These are phyloP conservation scores for Adansonia rubrostipa DNA, from an alignment of 441 rosid species.

Conservation along the genomic window DNA sequence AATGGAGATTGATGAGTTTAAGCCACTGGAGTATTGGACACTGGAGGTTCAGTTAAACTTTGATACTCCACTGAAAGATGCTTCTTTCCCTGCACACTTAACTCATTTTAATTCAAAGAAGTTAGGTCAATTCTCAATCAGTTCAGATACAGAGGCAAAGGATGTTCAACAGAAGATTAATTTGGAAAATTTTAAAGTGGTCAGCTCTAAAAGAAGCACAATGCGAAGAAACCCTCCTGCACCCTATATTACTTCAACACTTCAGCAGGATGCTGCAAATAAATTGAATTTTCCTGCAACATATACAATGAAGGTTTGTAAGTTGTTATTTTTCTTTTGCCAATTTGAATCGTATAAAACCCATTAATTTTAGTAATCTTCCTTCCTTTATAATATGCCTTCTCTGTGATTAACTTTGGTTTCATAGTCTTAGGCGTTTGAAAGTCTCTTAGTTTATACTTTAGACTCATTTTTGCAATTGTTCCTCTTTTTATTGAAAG, in stretches of 20 bases:
- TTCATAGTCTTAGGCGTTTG: background rate
- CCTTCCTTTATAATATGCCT: background rate
- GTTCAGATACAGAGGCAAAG: slow-evolving; percentile 59
- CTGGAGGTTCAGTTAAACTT: slow-evolving; percentile 54
- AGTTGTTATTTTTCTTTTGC: slow-evolving; percentile 19
- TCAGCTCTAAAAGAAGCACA: slow-evolving; percentile 57
- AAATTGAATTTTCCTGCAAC: slow-evolving; percentile 75
- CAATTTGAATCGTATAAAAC: background rate
- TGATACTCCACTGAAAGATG: slow-evolving; percentile 34
- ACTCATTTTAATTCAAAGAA: slow-evolving; percentile 69
- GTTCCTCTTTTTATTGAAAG: background rate
- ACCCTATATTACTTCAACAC: slow-evolving; percentile 97
- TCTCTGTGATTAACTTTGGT: background rate
- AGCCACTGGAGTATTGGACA: slow-evolving; percentile 87
- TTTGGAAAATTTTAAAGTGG: slow-evolving; percentile 57
- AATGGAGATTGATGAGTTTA: slow-evolving; percentile 87
- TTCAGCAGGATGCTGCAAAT: slow-evolving; percentile 99
- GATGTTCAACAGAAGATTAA: slow-evolving; percentile 61
- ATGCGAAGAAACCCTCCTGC: slow-evolving; percentile 79
- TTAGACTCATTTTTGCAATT: background rate
- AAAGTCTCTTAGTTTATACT: background rate
- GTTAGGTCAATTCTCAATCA: slow-evolving; percentile 77
- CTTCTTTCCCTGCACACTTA: slow-evolving; percentile 61
- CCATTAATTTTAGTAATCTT: background rate
- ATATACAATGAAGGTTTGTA: slow-evolving; percentile 83